phyloP scores from a whole-genome alignment of 2,329 filamentous ascomycete genomes.

The Trichophaea hybrida region DNA sequence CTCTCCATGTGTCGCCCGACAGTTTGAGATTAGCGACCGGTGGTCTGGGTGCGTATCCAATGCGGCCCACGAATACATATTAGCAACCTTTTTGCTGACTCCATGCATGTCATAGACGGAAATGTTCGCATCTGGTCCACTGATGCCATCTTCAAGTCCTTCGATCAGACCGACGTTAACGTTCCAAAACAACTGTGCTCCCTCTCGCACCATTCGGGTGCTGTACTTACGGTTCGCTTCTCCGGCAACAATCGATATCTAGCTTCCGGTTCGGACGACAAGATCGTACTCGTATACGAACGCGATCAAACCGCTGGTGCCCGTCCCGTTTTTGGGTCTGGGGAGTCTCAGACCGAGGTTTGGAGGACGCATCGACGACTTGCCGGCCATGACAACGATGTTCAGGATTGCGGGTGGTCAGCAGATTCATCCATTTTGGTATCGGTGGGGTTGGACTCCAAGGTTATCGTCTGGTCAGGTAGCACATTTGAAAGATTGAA shows the following conservation, averaged over 20 bases:
- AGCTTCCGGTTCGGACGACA: slow-evolving; percentile 93
- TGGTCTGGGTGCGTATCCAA: slow-evolving; percentile 56
- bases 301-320: slow-evolving; percentile 47
- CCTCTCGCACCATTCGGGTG: slow-evolving; percentile 86
- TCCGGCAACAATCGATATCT: slow-evolving; percentile 90
- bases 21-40: slow-evolving; percentile 83
- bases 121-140: slow-evolving; percentile 97
- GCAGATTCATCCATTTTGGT: slow-evolving; percentile 89
- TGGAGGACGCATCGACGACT: slow-evolving; percentile 91
- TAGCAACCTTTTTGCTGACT: not conserved
- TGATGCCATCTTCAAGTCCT: slow-evolving; percentile 74
- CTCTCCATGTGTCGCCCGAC: slow-evolving; percentile 91
- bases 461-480: slow-evolving; percentile 96
- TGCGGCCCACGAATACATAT: not conserved
- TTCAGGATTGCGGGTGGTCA: slow-evolving; percentile 95
- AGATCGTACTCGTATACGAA: slow-evolving; percentile 94
- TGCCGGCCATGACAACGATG: slow-evolving; percentile 95
- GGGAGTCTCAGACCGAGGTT: slow-evolving; percentile 87
- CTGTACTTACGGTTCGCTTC: slow-evolving; percentile 62
- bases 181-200: slow-evolving; percentile 86
- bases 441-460: slow-evolving; percentile 91
- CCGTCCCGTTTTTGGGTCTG: slow-evolving; percentile 55
- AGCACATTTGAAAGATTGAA: slow-evolving; percentile 97
- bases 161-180: slow-evolving; percentile 53
- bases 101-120: slow-evolving; percentile 47